Percentiles rank a stretch among this genome's conserved stretches.
phyloP scores from a whole-genome alignment of 352 stramenopile genomes.

The Phytophthora tentaculata region DNA sequence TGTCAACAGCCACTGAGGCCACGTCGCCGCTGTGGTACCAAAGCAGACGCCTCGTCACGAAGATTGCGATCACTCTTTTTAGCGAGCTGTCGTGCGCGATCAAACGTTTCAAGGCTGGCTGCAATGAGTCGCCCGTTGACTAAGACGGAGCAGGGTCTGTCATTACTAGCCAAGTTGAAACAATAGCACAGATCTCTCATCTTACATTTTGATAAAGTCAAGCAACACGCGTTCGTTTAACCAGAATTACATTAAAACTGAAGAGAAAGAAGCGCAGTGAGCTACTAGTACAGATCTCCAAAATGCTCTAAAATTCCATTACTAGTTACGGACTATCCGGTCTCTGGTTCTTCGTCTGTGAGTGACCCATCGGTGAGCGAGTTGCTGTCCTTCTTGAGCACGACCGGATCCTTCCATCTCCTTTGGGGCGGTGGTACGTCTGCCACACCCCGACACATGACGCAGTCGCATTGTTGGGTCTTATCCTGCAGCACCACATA shows the following conservation, averaged over 20 bases:
- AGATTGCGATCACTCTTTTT: not conserved
- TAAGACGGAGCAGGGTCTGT: too few relatives aligned
- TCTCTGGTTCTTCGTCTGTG: slow-evolving; percentile 39
- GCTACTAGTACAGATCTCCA: slow-evolving; percentile 25
- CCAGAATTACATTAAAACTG: slow-evolving; percentile 22
- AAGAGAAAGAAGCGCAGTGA: slow-evolving; percentile 15
- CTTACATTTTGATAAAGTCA: too few relatives aligned
- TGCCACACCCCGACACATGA: slow-evolving; percentile 64
- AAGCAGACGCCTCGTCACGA: slow-evolving; percentile 10
- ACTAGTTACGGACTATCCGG: slow-evolving; percentile 25
- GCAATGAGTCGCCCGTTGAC: not conserved
- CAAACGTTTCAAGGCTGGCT: slow-evolving; percentile 15
- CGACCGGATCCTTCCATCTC: slow-evolving; percentile 18
- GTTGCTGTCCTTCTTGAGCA: slow-evolving; percentile 22
- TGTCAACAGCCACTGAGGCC: not conserved
- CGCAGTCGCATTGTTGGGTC: slow-evolving; percentile 52
- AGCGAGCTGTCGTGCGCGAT: not conserved
- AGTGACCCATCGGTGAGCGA: slow-evolving; percentile 33
- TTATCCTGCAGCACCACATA: slow-evolving; percentile 73
- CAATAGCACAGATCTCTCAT: not conserved
- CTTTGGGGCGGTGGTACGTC: slow-evolving; percentile 18
- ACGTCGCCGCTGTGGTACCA: slow-evolving; percentile 9
- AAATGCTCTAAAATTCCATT: slow-evolving; percentile 6
- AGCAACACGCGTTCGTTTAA: too few relatives aligned
- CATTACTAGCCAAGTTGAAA: slow-evolving; percentile 2